Evolutionary conservation across 2,329 filamentous ascomycete genomes (phyloP).

Genomic region (Venturia oleaginea): DNA sequence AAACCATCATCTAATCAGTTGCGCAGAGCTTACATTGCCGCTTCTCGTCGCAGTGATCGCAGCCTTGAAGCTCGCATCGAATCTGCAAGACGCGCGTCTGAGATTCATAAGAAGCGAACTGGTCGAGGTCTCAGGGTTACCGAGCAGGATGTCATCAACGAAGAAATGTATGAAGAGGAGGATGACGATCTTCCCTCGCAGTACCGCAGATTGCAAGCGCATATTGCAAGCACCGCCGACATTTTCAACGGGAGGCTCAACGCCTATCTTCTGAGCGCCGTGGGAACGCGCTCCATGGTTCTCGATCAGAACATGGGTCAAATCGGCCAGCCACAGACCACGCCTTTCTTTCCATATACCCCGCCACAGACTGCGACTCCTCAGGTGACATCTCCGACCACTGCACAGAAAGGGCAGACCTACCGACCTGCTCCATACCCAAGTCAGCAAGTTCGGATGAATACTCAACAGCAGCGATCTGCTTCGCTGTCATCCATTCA

Average conservation of each 20-base stretch:
- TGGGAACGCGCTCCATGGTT: constrained; percentile 7
- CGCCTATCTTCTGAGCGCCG: neutral
- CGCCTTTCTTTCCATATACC: constrained; percentile 10
- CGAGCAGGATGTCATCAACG: constrained; percentile 76
- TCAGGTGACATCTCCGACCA: neutral
- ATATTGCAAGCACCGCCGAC: constrained; percentile 7
- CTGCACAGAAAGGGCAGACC: neutral
- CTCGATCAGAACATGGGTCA: constrained; percentile 7
- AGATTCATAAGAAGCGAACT: constrained; percentile 80
- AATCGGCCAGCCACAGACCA: neutral
- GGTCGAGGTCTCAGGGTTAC: constrained; percentile 74
- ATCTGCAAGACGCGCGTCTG: constrained; percentile 79
- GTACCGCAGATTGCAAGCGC: constrained; percentile 10
- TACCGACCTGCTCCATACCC: constrained; percentile 5
- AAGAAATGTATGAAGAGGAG: constrained; percentile 95
- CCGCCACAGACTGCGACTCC: constrained; percentile 6
- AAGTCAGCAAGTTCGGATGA: constrained; percentile 1
- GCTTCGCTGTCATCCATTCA: neutral
- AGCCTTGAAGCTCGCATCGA: constrained; percentile 81
- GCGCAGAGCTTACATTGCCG: constrained; percentile 79
- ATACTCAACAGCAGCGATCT: neutral
- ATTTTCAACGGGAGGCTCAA: constrained; percentile 10
- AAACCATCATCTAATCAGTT: neutral
- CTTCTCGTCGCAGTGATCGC: constrained; percentile 76
- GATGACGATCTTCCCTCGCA: constrained; percentile 53